Evolutionary conservation across 2,329 filamentous ascomycete genomes (phyloP).

Genomic region (Botrytis fragariae): DNA sequence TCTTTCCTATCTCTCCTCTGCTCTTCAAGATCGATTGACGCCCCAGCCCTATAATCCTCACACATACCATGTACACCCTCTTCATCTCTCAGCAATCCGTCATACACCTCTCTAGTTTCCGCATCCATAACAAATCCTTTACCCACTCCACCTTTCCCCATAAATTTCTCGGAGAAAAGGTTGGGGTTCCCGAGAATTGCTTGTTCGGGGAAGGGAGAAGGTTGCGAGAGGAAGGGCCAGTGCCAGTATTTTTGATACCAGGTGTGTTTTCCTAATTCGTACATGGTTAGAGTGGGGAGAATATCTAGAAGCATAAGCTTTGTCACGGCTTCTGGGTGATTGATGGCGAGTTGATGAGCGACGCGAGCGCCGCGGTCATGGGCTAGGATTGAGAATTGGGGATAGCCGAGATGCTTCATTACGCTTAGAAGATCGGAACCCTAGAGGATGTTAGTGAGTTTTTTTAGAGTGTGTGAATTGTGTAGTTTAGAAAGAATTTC

Average conservation of each 20-base stretch:
- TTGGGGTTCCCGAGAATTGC: conserved; percentile 43
- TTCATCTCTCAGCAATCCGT: conserved; percentile 37
- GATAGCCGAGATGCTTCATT: conserved; percentile 46
- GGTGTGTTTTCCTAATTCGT: conserved; percentile 42
- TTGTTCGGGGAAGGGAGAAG: conserved; percentile 50
- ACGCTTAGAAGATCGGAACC: conserved; percentile 44
- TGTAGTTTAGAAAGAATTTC: background rate
- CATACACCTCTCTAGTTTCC: conserved; percentile 24
- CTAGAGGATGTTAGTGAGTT: background rate
- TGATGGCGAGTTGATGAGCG: conserved; percentile 53
- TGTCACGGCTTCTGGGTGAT: conserved; percentile 37
- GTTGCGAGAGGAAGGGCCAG: conserved; percentile 59
- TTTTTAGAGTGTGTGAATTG: background rate
- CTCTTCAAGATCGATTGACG: conserved; percentile 52
- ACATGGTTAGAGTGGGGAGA: conserved; percentile 55
- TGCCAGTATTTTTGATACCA: conserved; percentile 55
- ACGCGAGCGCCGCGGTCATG: conserved; percentile 58
- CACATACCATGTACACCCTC: conserved; percentile 49
- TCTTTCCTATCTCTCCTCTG: conserved; percentile 45
- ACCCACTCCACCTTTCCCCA: conserved; percentile 29
- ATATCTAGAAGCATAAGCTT: conserved; percentile 51
- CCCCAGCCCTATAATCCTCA: conserved; percentile 55
- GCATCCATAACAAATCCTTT: conserved; percentile 23
- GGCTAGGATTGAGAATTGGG: conserved; percentile 48
- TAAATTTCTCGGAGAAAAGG: conserved; percentile 43